These are phyloP conservation scores for Botryotinia convoluta DNA, from an alignment of 2,329 filamentous ascomycete species.

Conservation along the genomic window DNA sequence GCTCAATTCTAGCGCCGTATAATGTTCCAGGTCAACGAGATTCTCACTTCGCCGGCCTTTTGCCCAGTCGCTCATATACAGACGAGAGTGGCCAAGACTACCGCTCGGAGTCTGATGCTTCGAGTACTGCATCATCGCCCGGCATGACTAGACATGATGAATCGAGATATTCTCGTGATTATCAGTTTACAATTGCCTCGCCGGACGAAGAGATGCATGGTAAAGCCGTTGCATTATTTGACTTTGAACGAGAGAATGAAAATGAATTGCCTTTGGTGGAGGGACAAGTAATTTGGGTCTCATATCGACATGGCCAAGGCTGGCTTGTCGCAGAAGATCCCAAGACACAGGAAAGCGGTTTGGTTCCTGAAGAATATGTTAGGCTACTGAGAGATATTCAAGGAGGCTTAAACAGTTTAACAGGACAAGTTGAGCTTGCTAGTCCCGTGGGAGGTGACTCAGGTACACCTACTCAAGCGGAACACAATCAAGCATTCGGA, in stretches of 20 bases:
- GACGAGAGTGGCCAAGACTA: conserved; percentile 41
- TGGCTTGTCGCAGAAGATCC: conserved; percentile 98
- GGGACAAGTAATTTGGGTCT: conserved; percentile 94
- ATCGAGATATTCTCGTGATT: conserved; percentile 83
- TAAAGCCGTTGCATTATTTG: conserved; percentile 91
- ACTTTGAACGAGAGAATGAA: conserved; percentile 92
- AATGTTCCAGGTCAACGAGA: conserved; percentile 48
- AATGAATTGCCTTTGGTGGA: conserved; percentile 92
- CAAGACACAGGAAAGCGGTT: conserved; percentile 86
- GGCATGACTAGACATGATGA: conserved; percentile 61
- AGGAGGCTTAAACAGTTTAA: conserved; percentile 75
- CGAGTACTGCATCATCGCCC: conserved; percentile 58
- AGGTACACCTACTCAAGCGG: conserved; percentile 60
- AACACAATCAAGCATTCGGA: conserved; percentile 49
- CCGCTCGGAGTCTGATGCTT: conserved; percentile 55
- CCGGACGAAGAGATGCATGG: conserved; percentile 98
- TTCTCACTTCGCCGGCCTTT: conserved; percentile 52
- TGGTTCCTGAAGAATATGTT: conserved; percentile 96
- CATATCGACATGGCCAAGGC: conserved; percentile 91
- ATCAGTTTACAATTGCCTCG: conserved; percentile 91
- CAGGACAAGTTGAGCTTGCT: conserved; percentile 53
- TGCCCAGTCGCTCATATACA: conserved; percentile 41
- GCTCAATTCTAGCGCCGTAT: conserved; percentile 49
- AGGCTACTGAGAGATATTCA: conserved; percentile 89
- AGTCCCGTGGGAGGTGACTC: conserved; percentile 53